Evolutionary conservation across 73 alveolate genomes (phyloP), one percentile per base, ranked within the genome.

Genomic region (Paramecium sexaurelia): DNA sequence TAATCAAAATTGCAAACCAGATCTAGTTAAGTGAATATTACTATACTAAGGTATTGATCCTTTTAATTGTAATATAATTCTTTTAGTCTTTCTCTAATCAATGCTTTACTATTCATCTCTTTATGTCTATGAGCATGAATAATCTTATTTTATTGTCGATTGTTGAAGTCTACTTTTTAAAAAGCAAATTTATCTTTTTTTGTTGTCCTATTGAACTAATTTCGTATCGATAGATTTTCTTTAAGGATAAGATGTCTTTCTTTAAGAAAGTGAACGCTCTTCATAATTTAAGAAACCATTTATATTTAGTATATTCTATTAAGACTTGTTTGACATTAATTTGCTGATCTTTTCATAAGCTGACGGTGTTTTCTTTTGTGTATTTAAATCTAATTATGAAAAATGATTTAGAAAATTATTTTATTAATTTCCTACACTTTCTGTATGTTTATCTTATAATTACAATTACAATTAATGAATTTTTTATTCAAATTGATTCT

Each of bases 1-100:
- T 29, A 61, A 61, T 61, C 83, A 61, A 61, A 61, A 61, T 61
- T 61, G 83, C 83, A 61, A 61, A 29, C 83, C 83, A 61, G 83
- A 61, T 61, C 83, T 61, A 32, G 83, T 61, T 61, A 61, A 32
- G 11, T 61, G 83, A 61, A 61, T 61, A 29, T 61, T 61, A 32
- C 83, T 61, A 8, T 61, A 61, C 43, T 61, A 26, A 61, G 83
- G 83, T 15, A 61, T 61, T 6, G 83, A 61, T 3, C 83, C 83
- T 19, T 61, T 61, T 24, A 61, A 26, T 24, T 61, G n/a, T 11
- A 61, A 32, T 26, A 61, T 61, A 22, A 61, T 61, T 24, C 26
- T 61, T 32, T 61, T 61, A 24, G 83, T 61, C 43, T 32, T 61
- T 61, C 43, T 61, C 43, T 61, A 20, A 29, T 26, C 83, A 26